Conservation (phyloP, 2,329 filamentous ascomycete species). For the Xylariaceae sp. region DNA sequence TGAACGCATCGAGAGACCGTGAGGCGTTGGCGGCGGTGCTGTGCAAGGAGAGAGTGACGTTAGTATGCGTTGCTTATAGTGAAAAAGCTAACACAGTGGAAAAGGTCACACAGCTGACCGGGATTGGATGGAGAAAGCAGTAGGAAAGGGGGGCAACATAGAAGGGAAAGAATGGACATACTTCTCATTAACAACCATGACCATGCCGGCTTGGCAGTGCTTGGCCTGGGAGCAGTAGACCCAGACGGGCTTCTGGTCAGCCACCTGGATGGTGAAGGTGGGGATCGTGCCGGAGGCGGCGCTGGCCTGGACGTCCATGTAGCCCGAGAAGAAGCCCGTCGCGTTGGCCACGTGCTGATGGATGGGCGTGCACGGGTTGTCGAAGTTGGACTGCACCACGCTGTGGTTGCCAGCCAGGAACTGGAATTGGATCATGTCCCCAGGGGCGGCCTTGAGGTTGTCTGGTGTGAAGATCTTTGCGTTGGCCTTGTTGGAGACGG, state of each 20-base stretch:
- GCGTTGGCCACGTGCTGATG: constrained; percentile 41
- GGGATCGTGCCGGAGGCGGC: constrained; percentile 47
- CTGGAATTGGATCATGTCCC: constrained; percentile 62
- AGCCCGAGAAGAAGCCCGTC: constrained; percentile 60
- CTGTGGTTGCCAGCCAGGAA: constrained; percentile 69
- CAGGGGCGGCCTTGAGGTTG: constrained; percentile 56
- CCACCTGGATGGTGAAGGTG: constrained; percentile 66
- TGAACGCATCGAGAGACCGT: constrained; percentile 48
- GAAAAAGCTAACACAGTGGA: too few species aligned
- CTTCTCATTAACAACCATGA: constrained; percentile 71
- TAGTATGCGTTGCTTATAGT: neutral
- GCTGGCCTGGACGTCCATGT: constrained; percentile 56
- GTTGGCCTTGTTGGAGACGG: constrained; percentile 53
- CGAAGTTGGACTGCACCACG: constrained; percentile 71
- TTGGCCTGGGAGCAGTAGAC: constrained; percentile 68
- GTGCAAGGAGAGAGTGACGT: neutral
- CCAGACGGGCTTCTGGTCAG: constrained; percentile 67
- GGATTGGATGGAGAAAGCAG: too few species aligned
- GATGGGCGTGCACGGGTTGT: constrained; percentile 62
- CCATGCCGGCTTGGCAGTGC: constrained; percentile 73
- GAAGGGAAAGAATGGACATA: too few species aligned
- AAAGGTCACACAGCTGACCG: too few species aligned
- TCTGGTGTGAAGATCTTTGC: constrained; percentile 60
- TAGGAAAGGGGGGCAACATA: too few species aligned
- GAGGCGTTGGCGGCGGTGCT: constrained; percentile 47